Evolutionary conservation across 148 eudicot species (phyloP).

Genomic region (Rhododendron henanense): DNA sequence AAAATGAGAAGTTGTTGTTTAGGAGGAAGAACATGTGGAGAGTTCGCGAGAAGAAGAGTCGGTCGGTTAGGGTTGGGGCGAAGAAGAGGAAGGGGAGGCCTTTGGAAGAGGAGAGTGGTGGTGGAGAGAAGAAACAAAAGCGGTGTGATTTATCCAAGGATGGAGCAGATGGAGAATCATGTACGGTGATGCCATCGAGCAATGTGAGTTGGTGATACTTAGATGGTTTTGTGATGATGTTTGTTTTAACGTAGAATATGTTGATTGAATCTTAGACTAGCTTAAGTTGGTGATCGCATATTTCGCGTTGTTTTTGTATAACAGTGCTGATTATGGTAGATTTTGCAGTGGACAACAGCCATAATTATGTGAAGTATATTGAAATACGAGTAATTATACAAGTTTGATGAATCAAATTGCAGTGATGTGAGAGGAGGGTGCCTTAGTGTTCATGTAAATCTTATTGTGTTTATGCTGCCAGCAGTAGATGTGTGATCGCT

Average conservation of each 20-base stretch:
- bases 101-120: constrained; percentile 11
- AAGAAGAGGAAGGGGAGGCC: constrained; percentile 45
- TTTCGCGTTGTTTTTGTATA: neutral
- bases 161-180: constrained; percentile 10
- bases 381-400: neutral
- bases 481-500: neutral
- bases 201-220: constrained; percentile 23
- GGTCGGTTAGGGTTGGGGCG: constrained; percentile 21
- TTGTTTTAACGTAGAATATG: neutral
- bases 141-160: constrained; percentile 14
- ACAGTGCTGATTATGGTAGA: neutral
- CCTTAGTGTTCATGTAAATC: neutral
- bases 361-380: neutral
- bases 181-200: neutral
- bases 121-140: constrained; percentile 28
- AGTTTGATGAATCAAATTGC: neutral
- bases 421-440: neutral
- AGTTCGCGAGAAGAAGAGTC: constrained; percentile 58
- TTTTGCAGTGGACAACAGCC: neutral
- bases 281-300: neutral
- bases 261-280: neutral
- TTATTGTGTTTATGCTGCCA: neutral
- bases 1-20: constrained; percentile 59
- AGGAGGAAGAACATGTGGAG: constrained; percentile 85
- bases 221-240: neutral